Evolutionary conservation across 2,329 filamentous ascomycete species (phyloP).

Genomic region (Furcasterigmium sp.): DNA sequence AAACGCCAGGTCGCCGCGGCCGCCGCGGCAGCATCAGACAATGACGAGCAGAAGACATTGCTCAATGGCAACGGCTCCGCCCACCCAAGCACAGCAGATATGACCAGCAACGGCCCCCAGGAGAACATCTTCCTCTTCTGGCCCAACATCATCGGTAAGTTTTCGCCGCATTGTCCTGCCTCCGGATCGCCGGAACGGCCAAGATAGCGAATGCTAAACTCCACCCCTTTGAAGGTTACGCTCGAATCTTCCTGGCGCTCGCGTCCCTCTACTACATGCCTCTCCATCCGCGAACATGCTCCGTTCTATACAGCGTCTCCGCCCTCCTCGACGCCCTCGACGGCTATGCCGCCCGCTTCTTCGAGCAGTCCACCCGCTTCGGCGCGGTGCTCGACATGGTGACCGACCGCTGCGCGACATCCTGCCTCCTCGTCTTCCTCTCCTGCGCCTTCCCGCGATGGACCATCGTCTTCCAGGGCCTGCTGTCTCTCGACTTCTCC

Average conservation of each 20-base stretch:
- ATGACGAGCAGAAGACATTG: constrained; percentile 10
- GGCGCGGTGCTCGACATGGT: constrained; percentile 98
- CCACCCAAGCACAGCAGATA: constrained; percentile 23
- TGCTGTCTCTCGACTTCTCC: constrained; percentile 88
- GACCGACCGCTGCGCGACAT: constrained; percentile 93
- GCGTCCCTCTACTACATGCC: constrained; percentile 99
- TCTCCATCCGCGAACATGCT: constrained; percentile 93
- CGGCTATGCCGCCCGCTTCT: constrained; percentile 76
- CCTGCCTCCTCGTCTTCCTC: constrained; percentile 90
- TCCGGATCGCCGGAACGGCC: neutral
- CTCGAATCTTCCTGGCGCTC: constrained; percentile 73
- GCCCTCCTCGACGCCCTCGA: constrained; percentile 94
- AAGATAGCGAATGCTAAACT: neutral
- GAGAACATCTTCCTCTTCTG: constrained; percentile 82
- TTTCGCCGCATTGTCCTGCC: neutral
- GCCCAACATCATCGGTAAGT: constrained; percentile 74
- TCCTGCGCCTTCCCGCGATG: constrained; percentile 92
- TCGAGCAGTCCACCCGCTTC: constrained; percentile 89
- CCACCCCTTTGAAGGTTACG: constrained; percentile 55
- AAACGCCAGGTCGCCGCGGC: constrained; percentile 31
- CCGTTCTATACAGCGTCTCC: constrained; percentile 84
- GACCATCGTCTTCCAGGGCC: constrained; percentile 87
- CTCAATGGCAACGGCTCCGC: constrained; percentile 43
- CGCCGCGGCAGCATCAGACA: constrained; percentile 4
- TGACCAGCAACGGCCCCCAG: constrained; percentile 21